These are phyloP conservation scores for Beauveria medogensis DNA, from an alignment of 2,329 filamentous ascomycete genomes.

Conservation along the genomic window DNA sequence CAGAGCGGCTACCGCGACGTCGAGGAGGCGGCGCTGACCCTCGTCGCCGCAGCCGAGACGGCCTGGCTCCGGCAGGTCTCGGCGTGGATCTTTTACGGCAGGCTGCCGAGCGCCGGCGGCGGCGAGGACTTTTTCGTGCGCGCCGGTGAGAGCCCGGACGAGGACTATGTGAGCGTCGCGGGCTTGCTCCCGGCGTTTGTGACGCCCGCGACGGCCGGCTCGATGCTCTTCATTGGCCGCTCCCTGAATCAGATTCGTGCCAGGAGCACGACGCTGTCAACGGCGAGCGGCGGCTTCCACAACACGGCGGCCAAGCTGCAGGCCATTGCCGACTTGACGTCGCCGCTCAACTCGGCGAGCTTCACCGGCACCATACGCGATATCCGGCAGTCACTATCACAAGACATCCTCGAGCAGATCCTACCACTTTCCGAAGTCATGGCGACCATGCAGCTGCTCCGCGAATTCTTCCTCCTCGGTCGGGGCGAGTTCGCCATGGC, in stretches of 20 bases:
- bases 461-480: constrained; percentile 80
- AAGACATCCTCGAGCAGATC: constrained; percentile 74
- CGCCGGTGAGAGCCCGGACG: constrained; percentile 33
- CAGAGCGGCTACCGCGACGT: constrained; percentile 87
- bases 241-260: constrained; percentile 77
- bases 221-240: constrained; percentile 84
- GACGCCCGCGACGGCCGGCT: constrained; percentile 61
- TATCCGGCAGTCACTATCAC: constrained; percentile 74
- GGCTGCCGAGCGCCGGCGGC: constrained; percentile 65
- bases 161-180: constrained; percentile 49
- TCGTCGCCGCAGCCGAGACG: constrained; percentile 73
- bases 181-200: constrained; percentile 73
- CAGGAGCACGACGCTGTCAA: constrained; percentile 37
- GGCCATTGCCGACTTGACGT: constrained; percentile 58
- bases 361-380: constrained; percentile 65
- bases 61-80: constrained; percentile 88
- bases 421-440: constrained; percentile 70
- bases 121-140: constrained; percentile 82
- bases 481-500: constrained; percentile 88
- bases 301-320: constrained; percentile 61
- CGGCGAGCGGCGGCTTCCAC: constrained; percentile 28
- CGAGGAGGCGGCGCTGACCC: constrained; percentile 62
- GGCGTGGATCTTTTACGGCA: constrained; percentile 85
- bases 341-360: constrained; percentile 64
- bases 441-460: constrained; percentile 66